Base-by-base conservation (phyloP, 805 yeast species). In the Wickerhamiella alocasiicola region DNA sequence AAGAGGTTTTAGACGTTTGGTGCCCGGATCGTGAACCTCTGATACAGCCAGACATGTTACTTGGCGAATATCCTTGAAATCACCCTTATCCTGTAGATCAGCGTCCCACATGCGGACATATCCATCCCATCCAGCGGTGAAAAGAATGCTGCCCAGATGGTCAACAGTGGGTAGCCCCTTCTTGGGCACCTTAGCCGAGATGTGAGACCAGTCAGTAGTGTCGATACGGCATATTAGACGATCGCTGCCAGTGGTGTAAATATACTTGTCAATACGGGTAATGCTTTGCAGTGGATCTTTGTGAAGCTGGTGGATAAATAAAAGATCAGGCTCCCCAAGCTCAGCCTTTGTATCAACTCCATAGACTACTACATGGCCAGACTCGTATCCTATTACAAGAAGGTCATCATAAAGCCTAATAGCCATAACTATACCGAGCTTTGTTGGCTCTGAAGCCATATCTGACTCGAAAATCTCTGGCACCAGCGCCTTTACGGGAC, bases 311-410 rank as follows among this genome's bases (percentile, higher is more conserved):
- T 33, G 17, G 24, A 31, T 19, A 23, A 26, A 34, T 19, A 19
- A 20, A 6, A 44, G 35, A n/a, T 13, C 36, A 11, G 35, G 35
- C 21, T 36, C 39, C 24, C 3, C 13, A 2, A 9, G 9, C 3
- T n/a, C 23, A 13, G 16, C 5, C 5, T 17, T 15, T 18, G 6
- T 6, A 3, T 6, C 5, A 31, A 26, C 6, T 20, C 17, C 32
- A 21, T 53, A 60, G 1, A 59, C 49, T 1, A 61, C 58, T 5
- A 74, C 65, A 49, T 72, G 76, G 0, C 94, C 94, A 13, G 81
- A 76, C 54, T 82, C 94, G 52, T 70, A 82, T 1, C 93, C 94
- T 5, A 78, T 62, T 13, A 56, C 42, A 7, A 55, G 46, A 2
- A 52, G 48, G 3, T 39, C 25, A 57, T 72, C 68, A 1, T 52